These are phyloP conservation scores for Exophiala aquamarina DNA, from an alignment of 2,329 filamentous ascomycete species.

Conservation along the genomic window DNA sequence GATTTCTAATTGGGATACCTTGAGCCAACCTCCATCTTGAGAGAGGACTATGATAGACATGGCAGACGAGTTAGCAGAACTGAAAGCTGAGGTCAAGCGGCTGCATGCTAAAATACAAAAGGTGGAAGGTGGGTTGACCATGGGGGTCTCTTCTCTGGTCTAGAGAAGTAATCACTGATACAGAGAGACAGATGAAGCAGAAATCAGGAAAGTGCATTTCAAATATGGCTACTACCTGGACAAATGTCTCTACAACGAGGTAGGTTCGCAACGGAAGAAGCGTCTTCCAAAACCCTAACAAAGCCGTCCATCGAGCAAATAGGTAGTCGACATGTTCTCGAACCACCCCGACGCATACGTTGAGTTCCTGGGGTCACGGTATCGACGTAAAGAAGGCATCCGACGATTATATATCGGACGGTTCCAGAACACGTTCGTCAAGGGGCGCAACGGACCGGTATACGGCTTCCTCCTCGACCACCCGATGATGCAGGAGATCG, in stretches of 20 bases:
- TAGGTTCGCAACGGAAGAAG: constrained; percentile 27
- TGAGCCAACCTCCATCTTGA: too few species aligned
- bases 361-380: constrained; percentile 57
- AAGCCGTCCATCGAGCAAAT: neutral
- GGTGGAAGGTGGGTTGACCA: constrained; percentile 15
- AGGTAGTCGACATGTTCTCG: constrained; percentile 53
- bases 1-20: too few species aligned
- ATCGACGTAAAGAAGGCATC: constrained; percentile 53
- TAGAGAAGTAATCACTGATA: neutral
- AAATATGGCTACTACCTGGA: constrained; percentile 62
- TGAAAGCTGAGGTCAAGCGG: constrained; percentile 19
- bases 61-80: constrained; percentile 19
- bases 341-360: constrained; percentile 56
- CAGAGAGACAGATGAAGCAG: constrained; percentile 48
- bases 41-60: neutral
- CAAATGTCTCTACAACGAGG: constrained; percentile 60
- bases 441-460: constrained; percentile 56
- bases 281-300: too few species aligned
- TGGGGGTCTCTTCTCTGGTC: too few species aligned
- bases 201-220: constrained; percentile 57
- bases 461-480: constrained; percentile 59
- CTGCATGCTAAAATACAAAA: constrained; percentile 21
- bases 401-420: constrained; percentile 54
- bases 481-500: constrained; percentile 58
- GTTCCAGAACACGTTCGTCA: constrained; percentile 53